Evolutionary conservation across 1,284 basidiomycete species (phyloP).

Genomic region (Psilocybe mexicana): DNA sequence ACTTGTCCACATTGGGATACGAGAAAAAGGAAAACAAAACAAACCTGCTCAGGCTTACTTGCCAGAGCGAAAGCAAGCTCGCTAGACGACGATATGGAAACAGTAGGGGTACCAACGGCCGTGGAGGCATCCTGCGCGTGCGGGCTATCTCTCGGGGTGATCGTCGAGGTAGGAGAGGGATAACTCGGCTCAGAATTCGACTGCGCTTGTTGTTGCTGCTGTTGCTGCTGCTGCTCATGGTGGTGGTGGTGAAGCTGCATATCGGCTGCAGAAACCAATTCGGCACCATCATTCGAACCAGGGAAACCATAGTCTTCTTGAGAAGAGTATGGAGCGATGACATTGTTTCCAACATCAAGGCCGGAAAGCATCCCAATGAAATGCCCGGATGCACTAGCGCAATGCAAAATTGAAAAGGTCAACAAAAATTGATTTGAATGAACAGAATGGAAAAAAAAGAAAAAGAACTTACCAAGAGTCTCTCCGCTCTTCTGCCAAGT

Average conservation of each 20-base stretch:
- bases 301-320: conserved; percentile 28
- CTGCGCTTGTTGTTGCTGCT: conserved; percentile 11
- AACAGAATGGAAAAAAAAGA: conserved; percentile 1
- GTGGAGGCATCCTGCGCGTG: conserved; percentile 33
- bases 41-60: conserved; percentile 36
- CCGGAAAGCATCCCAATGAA: conserved; percentile 49
- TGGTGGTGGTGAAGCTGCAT: conserved; percentile 8
- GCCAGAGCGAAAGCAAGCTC: conserved; percentile 49
- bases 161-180: conserved; percentile 34
- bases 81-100: conserved; percentile 42
- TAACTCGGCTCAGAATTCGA: conserved; percentile 25
- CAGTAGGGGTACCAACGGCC: conserved; percentile 14
- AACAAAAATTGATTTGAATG: background rate
- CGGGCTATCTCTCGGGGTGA: conserved; percentile 37
- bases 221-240: conserved; percentile 3
- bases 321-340: conserved; percentile 25
- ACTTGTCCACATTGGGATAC: conserved; percentile 2
- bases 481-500: conserved; percentile 38
- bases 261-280: conserved; percentile 14
- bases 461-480: conserved; percentile 48
- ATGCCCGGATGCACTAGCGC: conserved; percentile 33
- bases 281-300: conserved; percentile 19
- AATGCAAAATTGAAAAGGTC: conserved; percentile 5
- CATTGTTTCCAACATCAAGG: conserved; percentile 43
- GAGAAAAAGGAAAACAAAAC: conserved; percentile 25